Base-by-base conservation (phyloP, 129 eudicot species). In the Apium graveolens region DNA sequence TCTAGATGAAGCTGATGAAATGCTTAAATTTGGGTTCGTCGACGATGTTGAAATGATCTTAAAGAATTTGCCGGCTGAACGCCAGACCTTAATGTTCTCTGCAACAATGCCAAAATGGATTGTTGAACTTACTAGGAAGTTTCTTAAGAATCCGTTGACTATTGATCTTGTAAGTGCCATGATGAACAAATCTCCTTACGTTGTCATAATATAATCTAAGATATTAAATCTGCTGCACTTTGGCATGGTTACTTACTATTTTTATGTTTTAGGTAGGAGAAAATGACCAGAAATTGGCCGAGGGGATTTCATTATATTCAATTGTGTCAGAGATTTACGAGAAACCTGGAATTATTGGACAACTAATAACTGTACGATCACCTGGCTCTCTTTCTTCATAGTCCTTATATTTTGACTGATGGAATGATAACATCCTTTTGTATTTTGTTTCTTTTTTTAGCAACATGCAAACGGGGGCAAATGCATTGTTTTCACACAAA, bases 71-170 rank as follows among this genome's bases (percentile, higher is more conserved):
- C 90, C 89, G 34, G 78, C 80, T 77, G 81, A 89, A 39, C 93
- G 91, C 45, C 98, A 91, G 86, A 93, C 88, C 75, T 80, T 93
- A 93, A 91, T 93, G 98, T 93, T 93, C 77, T 93, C 98, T 12
- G 98, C 98, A n/a, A 94, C 98, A 27, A 94, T 90, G 98, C 98
- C 98, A 13, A 85, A 79, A 32, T 91, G 92, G 98, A 94, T 94
- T 62, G 29, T 85, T 62, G 86, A 87, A 78, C 90, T 94, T 82
- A 94, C 97, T 2, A 86, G 83, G 35, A 94, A 90, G 84, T 91
- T 87, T 72, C 80, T 91, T 29, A 91, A 88, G 43, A 82, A 82
- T 20, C 97, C 98, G 7, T 43, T 94, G 44, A 89, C 89, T 57
- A 73, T 94, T 81, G 98, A 94, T 86, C 97, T 94, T 74, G 98